Conservation (phyloP, 2,329 filamentous ascomycete genomes). For the Plenodomus tracheiphilus region DNA sequence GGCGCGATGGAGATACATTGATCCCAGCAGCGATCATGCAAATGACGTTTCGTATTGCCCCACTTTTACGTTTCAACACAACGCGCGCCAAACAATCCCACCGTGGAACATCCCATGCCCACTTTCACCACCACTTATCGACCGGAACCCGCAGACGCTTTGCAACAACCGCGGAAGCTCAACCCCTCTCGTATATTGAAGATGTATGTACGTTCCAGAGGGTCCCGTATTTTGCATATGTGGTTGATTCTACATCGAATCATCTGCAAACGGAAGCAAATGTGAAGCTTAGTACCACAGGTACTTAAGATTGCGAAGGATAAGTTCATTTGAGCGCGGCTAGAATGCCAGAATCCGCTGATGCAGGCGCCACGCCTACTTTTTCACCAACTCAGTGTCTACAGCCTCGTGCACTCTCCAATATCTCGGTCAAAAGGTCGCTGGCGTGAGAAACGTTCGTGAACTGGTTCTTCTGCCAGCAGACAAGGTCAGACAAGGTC, state of each 20-base stretch:
- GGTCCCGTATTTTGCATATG: too few species aligned
- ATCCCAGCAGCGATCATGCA: constrained; percentile 24
- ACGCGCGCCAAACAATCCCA: constrained; percentile 11
- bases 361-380: neutral
- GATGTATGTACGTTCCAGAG: too few species aligned
- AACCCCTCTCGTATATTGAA: too few species aligned
- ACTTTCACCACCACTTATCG: too few species aligned
- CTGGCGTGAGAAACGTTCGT: neutral
- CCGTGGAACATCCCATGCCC: too few species aligned
- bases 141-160: too few species aligned
- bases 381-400: neutral
- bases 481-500: neutral
- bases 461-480: neutral
- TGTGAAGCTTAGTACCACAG: too few species aligned
- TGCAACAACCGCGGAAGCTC: too few species aligned
- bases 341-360: neutral
- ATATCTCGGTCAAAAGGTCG: neutral
- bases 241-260: too few species aligned
- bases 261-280: too few species aligned
- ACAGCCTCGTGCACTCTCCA: neutral
- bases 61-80: constrained; percentile 21
- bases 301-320: constrained; percentile 12
- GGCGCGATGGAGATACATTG: neutral
- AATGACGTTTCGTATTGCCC: constrained; percentile 23
- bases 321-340: constrained; percentile 6